These are phyloP conservation scores for Choanephora cucurbitarum DNA, from an alignment of 371 early-diverging fungal species.

Conservation along the genomic window DNA sequence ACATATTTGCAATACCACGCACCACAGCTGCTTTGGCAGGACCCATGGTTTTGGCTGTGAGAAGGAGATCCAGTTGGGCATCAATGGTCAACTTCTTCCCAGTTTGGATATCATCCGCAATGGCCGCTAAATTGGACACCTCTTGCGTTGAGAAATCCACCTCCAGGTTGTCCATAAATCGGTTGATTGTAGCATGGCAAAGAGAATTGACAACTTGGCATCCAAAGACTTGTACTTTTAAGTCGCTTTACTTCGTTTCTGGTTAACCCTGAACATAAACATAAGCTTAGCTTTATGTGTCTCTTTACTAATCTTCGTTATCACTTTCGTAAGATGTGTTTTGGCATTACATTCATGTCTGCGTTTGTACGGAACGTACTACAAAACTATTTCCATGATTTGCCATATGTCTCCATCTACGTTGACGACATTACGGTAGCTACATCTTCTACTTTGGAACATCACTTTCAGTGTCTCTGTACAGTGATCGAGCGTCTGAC, in stretches of 20 bases:
- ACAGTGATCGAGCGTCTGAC: conserved; percentile 10
- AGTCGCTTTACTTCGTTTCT: conserved; percentile 6
- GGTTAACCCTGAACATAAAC: neutral
- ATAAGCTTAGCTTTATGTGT: conserved; percentile 6
- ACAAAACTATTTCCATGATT: conserved; percentile 2
- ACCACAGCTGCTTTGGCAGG: too few relatives aligned
- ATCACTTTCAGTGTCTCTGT: conserved; percentile 1
- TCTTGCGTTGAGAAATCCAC: too few relatives aligned
- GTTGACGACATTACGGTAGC: conserved; percentile 8
- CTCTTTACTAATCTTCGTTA: conserved; percentile 2
- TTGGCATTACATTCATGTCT: conserved; percentile 2
- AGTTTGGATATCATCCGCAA: too few relatives aligned
- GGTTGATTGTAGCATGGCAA: too few relatives aligned
- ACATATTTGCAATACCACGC: too few relatives aligned
- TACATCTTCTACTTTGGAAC: neutral
- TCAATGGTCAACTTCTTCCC: too few relatives aligned
- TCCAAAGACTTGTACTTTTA: too few relatives aligned
- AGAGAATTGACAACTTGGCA: too few relatives aligned
- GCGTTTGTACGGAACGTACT: conserved; percentile 1
- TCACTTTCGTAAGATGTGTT: neutral
- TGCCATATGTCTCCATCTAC: conserved; percentile 1
- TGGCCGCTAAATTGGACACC: too few relatives aligned
- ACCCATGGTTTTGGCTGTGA: too few relatives aligned
- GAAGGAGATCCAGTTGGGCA: too few relatives aligned
- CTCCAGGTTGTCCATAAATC: too few relatives aligned